A percentile compares a stretch with the other conserved stretches of the same genome.
Evolutionary conservation across 306 rosid genomes (phyloP).

Genomic region (Gastrolobium villosum): DNA sequence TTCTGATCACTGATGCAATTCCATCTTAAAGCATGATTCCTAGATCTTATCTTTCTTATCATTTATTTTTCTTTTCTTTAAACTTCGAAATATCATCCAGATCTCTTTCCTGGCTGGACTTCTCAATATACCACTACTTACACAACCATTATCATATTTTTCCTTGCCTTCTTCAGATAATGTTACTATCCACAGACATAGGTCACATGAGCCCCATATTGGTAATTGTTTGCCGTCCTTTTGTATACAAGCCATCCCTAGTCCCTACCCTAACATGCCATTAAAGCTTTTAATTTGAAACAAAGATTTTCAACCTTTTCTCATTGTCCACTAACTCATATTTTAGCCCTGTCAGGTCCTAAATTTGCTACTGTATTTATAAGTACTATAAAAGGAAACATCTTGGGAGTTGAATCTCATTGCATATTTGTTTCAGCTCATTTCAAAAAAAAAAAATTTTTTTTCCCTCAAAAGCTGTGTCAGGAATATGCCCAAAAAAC

Average conservation of each 20-base stretch:
- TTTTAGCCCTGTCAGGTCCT: slow-evolving; percentile 11
- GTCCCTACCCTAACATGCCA: background rate
- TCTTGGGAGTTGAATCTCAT: background rate
- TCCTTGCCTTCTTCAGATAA: background rate
- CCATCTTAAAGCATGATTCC: slow-evolving; percentile 5
- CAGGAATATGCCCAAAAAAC: too few relatives aligned
- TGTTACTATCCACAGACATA: background rate
- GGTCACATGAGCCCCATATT: slow-evolving; percentile 10
- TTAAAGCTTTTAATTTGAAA: background rate
- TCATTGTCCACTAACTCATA: slow-evolving; percentile 6
- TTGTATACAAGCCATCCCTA: slow-evolving; percentile 7
- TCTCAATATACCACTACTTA: background rate
- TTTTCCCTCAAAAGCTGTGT: too few relatives aligned
- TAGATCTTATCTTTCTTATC: background rate
- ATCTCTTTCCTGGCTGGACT: slow-evolving; percentile 13
- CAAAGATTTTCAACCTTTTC: slow-evolving; percentile 13
- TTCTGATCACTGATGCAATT: background rate
- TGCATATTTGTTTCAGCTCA: too few relatives aligned
- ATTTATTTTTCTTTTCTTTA: background rate
- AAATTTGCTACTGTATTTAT: slow-evolving; percentile 18
- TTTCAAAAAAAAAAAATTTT: too few relatives aligned
- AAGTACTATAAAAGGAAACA: slow-evolving; percentile 31
- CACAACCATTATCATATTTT: slow-evolving; percentile 18
- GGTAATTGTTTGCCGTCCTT: slow-evolving; percentile 15
- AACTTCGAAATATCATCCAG: background rate